These are phyloP conservation scores for Apophysomyces elegans DNA, from an alignment of 371 early-diverging fungal species.

Conservation along the genomic window DNA sequence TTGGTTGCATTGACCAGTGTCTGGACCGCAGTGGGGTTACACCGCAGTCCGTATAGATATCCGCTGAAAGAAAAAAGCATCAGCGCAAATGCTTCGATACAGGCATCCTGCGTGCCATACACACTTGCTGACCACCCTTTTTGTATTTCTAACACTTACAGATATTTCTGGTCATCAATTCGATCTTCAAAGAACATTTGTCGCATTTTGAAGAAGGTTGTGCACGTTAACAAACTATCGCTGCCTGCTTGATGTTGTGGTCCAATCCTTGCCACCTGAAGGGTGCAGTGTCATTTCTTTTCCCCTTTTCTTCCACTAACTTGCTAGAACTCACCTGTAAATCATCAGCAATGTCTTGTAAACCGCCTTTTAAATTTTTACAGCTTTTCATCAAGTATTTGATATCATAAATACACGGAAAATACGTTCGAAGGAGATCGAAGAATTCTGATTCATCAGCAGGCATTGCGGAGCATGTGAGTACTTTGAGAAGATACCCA, in stretches of 20 bases:
- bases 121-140: too few species aligned
- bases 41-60: constrained; percentile 62
- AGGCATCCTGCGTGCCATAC: too few species aligned
- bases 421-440: constrained; percentile 90
- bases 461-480: constrained; percentile 93
- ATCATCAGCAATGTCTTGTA: constrained; percentile 99
- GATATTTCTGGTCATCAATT: constrained; percentile 93
- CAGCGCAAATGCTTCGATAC: neutral
- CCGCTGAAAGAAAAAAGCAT: constrained; percentile 36
- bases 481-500: constrained; percentile 97
- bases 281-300: neutral
- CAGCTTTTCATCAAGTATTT: constrained; percentile 98
- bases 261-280: constrained; percentile 89
- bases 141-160: constrained; percentile 47
- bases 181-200: constrained; percentile 93
- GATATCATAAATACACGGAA: constrained; percentile 99
- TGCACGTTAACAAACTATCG: constrained; percentile 95
- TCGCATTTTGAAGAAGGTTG: constrained; percentile 97
- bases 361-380: constrained; percentile 96
- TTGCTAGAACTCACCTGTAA: constrained; percentile 67
- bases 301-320: neutral
- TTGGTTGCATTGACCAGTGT: constrained; percentile 35
- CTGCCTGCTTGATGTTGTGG: constrained; percentile 99
- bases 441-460: constrained; percentile 95
- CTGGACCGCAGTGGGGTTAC: constrained; percentile 40